These are phyloP conservation scores for Exserohilum rostratum DNA, from an alignment of 2,329 filamentous ascomycete species.

Conservation along the genomic window DNA sequence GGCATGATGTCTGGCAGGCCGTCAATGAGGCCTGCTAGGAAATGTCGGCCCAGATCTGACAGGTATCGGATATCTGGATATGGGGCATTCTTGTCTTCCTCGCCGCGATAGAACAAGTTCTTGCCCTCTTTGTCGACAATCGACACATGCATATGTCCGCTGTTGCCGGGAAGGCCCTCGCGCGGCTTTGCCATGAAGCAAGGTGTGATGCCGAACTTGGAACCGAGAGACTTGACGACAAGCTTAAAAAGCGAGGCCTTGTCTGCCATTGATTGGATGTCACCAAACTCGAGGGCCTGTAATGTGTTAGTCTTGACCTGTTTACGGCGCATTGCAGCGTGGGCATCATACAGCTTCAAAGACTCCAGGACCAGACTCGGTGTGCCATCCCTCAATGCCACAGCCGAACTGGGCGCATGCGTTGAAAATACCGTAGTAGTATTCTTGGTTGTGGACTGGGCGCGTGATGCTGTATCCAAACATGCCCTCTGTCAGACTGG, in stretches of 20 bases:
- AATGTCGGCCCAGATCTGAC: constrained; percentile 88
- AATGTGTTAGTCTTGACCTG: constrained; percentile 39
- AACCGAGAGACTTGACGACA: constrained; percentile 85
- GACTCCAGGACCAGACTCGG: constrained; percentile 89
- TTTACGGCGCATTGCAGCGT: not conserved
- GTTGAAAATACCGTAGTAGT: constrained; percentile 87
- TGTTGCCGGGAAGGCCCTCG: constrained; percentile 89
- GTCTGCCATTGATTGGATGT: constrained; percentile 89
- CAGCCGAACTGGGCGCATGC: constrained; percentile 78
- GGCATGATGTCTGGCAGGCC: constrained; percentile 97
- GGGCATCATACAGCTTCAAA: constrained; percentile 75
- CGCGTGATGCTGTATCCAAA: constrained; percentile 91
- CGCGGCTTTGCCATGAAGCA: constrained; percentile 99
- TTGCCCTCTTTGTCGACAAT: constrained; percentile 78
- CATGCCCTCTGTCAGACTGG: constrained; percentile 88
- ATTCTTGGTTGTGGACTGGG: constrained; percentile 87
- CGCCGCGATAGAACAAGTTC: constrained; percentile 81
- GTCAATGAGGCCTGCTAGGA: constrained; percentile 86
- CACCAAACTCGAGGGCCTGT: constrained; percentile 84
- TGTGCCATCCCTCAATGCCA: constrained; percentile 93
- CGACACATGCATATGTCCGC: constrained; percentile 93
- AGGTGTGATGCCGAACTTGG: constrained; percentile 87
- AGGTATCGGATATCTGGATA: constrained; percentile 70
- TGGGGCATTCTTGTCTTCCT: constrained; percentile 69
- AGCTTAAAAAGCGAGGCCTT: constrained; percentile 93